Evolutionary conservation across 768 basidiomycete genomes (phyloP).

Genomic region (Russula sp.): DNA sequence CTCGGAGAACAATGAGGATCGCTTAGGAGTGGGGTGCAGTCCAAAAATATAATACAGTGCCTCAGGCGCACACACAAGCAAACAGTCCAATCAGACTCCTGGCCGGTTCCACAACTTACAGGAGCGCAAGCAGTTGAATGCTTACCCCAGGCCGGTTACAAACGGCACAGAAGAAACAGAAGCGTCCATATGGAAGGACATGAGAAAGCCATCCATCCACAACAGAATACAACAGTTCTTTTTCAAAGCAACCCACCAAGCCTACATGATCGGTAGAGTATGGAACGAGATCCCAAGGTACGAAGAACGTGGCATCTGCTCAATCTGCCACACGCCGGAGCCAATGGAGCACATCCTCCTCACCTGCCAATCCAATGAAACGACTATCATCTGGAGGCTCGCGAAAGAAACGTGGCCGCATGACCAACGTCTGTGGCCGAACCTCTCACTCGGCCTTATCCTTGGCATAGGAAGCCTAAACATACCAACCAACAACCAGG

Average conservation of each 20-base stretch:
- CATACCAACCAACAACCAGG: not conserved
- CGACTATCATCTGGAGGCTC: not conserved
- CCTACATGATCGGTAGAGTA: not conserved
- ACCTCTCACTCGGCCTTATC: not conserved
- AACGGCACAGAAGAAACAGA: not conserved
- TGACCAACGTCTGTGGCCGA: not conserved
- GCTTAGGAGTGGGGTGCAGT: no score
- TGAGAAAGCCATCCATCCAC: rapidly evolving
- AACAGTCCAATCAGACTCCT: no score
- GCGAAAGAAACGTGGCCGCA: not conserved
- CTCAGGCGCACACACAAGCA: no score
- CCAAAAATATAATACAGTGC: no score
- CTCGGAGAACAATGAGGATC: no score
- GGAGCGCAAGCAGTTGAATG: no score
- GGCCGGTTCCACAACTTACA: no score
- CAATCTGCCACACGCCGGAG: not conserved
- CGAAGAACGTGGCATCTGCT: not conserved
- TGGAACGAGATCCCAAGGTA: not conserved
- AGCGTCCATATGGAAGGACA: not conserved
- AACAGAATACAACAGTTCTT: not conserved
- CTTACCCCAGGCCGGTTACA: no score
- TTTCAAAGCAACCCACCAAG: not conserved
- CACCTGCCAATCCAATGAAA: not conserved
- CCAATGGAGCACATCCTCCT: slow-evolving; percentile 23
- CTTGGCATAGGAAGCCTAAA: slow-evolving; percentile 7